These are phyloP conservation scores for Flammula alnicola DNA, from an alignment of 1,284 basidiomycete species.

Conservation along the genomic window DNA sequence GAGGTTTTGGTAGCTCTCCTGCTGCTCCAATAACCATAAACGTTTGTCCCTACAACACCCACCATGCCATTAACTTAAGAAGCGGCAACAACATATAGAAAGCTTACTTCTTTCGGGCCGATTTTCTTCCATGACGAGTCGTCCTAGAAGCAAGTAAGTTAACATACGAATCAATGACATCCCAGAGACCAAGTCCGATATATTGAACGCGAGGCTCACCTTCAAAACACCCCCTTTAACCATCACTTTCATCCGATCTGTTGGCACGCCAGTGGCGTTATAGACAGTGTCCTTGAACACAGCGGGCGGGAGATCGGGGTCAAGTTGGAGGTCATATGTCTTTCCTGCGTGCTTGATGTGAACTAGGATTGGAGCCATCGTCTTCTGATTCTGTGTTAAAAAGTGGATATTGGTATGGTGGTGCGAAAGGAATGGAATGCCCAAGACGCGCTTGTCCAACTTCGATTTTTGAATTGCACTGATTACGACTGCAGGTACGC, in stretches of 20 bases:
- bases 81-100: slow-evolving; percentile 1
- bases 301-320: slow-evolving; percentile 68
- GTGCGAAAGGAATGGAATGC: slow-evolving; percentile 12
- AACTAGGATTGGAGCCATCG: slow-evolving; percentile 71
- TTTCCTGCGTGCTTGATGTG: slow-evolving; percentile 94
- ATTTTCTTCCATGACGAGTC: slow-evolving; percentile 87
- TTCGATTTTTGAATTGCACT: slow-evolving; percentile 10
- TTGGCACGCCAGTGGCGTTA: slow-evolving; percentile 83
- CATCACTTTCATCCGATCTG: slow-evolving; percentile 97
- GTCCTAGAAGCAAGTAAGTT: slow-evolving; percentile 56
- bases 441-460: slow-evolving; percentile 14
- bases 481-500: slow-evolving; percentile 24
- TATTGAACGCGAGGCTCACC: slow-evolving; percentile 43
- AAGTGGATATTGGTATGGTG: slow-evolving; percentile 9
- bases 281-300: slow-evolving; percentile 87
- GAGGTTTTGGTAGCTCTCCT: slow-evolving; percentile 89
- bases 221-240: slow-evolving; percentile 93
- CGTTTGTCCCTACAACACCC: slow-evolving; percentile 74
- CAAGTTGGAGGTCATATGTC: slow-evolving; percentile 65
- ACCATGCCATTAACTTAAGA: slow-evolving; percentile 2
- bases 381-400: slow-evolving; percentile 17
- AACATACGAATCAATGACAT: background rate
- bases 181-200: background rate
- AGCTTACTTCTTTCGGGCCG: slow-evolving; percentile 73
- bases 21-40: slow-evolving; percentile 93